Percentiles rank a stretch among this genome's conserved stretches.
Conservation (phyloP, 805 yeast species). For the Hanseniaspora taiwanica region DNA sequence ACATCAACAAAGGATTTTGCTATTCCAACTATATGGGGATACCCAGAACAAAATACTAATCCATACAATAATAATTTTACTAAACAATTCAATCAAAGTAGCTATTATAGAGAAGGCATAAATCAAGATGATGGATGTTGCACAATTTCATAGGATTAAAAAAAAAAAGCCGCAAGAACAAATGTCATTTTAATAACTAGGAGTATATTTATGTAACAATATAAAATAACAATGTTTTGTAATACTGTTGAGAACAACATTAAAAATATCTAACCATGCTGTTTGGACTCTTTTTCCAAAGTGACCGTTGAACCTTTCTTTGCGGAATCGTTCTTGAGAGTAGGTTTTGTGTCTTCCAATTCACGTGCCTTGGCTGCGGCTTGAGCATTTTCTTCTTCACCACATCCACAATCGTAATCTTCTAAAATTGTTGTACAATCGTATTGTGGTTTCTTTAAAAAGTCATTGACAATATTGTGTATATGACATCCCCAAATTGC, state of each 20-base stretch:
- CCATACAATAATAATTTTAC: constrained; percentile 22
- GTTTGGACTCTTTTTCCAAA: constrained; percentile 35
- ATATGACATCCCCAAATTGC: constrained; percentile 94
- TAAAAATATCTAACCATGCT: constrained; percentile 27
- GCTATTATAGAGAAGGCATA: neutral
- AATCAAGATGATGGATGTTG: neutral
- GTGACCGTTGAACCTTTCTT: constrained; percentile 18
- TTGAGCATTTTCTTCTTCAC: constrained; percentile 64
- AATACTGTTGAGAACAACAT: no score
- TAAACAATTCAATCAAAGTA: neutral
- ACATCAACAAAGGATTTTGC: constrained; percentile 25
- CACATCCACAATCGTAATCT: constrained; percentile 96
- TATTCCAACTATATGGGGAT: constrained; percentile 30
- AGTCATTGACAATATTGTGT: constrained; percentile 74
- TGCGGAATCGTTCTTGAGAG: constrained; percentile 7
- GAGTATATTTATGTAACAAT: no score
- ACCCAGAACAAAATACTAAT: constrained; percentile 25
- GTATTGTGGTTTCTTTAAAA: constrained; percentile 54
- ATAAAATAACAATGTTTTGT: no score
- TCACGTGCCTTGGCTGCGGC: constrained; percentile 31
- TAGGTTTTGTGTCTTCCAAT: constrained; percentile 1
- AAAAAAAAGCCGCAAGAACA: no score
- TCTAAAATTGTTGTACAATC: constrained; percentile 80
- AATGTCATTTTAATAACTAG: no score
- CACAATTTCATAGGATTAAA: neutral